Evolutionary conservation across 768 basidiomycete genomes (phyloP).

Genomic region (Lactarius pseudohatsudake): DNA sequence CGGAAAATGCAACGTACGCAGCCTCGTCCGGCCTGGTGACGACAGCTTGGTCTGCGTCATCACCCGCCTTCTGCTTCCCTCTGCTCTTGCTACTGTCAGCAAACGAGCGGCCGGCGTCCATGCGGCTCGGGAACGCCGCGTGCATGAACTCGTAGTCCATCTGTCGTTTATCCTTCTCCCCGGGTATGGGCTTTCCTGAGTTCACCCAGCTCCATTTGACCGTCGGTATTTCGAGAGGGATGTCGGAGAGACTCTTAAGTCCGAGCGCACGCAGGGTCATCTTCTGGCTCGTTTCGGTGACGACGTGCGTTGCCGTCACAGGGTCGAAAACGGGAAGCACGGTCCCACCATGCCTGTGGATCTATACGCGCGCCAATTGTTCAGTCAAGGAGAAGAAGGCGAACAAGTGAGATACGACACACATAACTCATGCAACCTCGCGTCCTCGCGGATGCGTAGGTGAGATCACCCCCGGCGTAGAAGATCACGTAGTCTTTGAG

Average conservation of each 20-base stretch:
- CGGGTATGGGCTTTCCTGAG: slow-evolving; percentile 16
- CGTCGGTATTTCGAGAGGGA: slow-evolving; percentile 42
- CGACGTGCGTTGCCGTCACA: slow-evolving; percentile 60
- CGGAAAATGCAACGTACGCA: slow-evolving; percentile 8
- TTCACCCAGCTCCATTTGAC: slow-evolving; percentile 27
- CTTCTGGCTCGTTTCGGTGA: slow-evolving; percentile 44
- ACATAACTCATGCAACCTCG: slow-evolving; percentile 27
- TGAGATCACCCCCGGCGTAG: slow-evolving; percentile 27
- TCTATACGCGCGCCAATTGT: slow-evolving; percentile 56
- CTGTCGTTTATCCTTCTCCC: slow-evolving; percentile 17
- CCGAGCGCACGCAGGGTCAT: slow-evolving; percentile 45
- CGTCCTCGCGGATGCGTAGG: slow-evolving; percentile 26
- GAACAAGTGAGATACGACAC: neutral
- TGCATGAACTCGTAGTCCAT: slow-evolving; percentile 29
- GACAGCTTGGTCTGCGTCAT: neutral
- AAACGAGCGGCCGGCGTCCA: slow-evolving; percentile 24
- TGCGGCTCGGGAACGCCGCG: slow-evolving; percentile 25
- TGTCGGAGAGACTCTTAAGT: slow-evolving; percentile 50
- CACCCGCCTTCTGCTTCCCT: slow-evolving; percentile 20
- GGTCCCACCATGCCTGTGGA: slow-evolving; percentile 61
- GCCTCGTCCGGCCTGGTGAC: neutral
- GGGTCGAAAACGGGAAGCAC: slow-evolving; percentile 60
- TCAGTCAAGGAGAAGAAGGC: neutral
- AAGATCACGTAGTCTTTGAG: slow-evolving; percentile 23
- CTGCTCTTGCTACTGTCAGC: neutral